These are phyloP conservation scores for Solanum ossicruentum DNA, from an alignment of 257 asterid genomes.

Conservation along the genomic window DNA sequence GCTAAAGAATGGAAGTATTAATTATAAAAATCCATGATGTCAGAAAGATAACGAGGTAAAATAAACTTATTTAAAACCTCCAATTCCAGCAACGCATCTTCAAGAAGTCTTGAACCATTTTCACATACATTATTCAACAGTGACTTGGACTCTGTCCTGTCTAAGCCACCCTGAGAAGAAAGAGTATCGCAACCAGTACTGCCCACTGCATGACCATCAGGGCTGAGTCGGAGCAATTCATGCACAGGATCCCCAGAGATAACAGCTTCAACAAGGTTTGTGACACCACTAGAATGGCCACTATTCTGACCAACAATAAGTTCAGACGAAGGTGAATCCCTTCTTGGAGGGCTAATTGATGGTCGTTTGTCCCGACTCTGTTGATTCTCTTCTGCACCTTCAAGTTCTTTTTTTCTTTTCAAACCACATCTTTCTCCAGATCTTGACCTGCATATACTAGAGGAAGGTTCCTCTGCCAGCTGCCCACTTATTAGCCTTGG, in stretches of 20 bases:
- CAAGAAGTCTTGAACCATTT: slow-evolving; percentile 29
- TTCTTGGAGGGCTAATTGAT: slow-evolving; percentile 45
- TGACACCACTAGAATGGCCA: slow-evolving; percentile 4
- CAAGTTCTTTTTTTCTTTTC: slow-evolving; percentile 29
- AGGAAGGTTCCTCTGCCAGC: slow-evolving; percentile 20
- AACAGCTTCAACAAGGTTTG: neutral
- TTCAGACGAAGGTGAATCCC: slow-evolving; percentile 52
- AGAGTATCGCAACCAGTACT: slow-evolving; percentile 3
- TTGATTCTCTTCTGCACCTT: slow-evolving; percentile 20
- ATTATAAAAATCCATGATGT: neutral
- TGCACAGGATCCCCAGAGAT: neutral
- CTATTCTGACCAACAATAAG: slow-evolving; percentile 19
- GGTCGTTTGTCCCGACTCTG: slow-evolving; percentile 43
- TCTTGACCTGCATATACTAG: slow-evolving; percentile 25
- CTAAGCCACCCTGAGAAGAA: slow-evolving; percentile 10
- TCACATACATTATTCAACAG: slow-evolving; percentile 23
- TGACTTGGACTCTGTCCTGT: slow-evolving; percentile 17
- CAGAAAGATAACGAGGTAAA: slow-evolving; percentile 4
- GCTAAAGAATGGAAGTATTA: neutral
- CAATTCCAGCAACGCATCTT: slow-evolving; percentile 44
- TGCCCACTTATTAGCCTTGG: slow-evolving; percentile 33
- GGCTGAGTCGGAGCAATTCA: neutral
- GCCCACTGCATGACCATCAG: slow-evolving; percentile 1
- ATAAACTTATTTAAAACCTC: slow-evolving; percentile 63
- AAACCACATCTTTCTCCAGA: slow-evolving; percentile 2